A percentile compares a stretch with the other conserved stretches of the same genome.
Evolutionary conservation across 2,329 filamentous ascomycete species (phyloP).

Genomic region (Penicillium concentricum): DNA sequence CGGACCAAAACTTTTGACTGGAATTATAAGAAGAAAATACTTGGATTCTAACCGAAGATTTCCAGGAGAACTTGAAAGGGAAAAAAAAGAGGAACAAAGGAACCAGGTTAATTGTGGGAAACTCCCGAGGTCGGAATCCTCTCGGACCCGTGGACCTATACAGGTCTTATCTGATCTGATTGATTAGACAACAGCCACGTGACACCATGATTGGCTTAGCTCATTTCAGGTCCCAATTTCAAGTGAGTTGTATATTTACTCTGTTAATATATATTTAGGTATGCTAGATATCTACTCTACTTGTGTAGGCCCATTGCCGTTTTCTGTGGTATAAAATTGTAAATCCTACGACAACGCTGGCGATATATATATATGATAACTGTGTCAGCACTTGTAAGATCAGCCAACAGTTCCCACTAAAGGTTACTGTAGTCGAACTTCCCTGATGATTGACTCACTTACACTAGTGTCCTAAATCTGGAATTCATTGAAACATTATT

Average conservation of each 20-base stretch:
- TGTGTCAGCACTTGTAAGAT: not conserved
- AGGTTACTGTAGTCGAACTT: not conserved
- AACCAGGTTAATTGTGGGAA: not conserved
- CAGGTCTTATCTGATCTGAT: constrained; percentile 18
- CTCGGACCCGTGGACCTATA: not conserved
- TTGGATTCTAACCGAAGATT: not conserved
- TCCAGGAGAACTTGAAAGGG: not conserved
- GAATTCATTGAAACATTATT: no score
- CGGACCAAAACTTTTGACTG: not conserved
- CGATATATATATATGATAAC: not conserved
- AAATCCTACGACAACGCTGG: not conserved
- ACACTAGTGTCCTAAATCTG: no score
- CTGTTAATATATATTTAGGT: no score
- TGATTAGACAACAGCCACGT: constrained; percentile 13
- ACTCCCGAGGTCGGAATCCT: not conserved
- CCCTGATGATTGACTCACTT: not conserved
- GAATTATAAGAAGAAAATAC: no score
- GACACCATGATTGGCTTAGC: not conserved
- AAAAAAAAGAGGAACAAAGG: not conserved
- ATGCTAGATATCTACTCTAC: no score
- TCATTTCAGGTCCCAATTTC: not conserved
- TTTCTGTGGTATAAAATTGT: not conserved
- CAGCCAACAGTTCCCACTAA: not conserved
- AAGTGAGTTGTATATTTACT: not conserved
- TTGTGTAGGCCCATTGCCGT: no score